Conservation (phyloP, 2,329 filamentous ascomycete genomes). For the Scedosporium boydii region DNA sequence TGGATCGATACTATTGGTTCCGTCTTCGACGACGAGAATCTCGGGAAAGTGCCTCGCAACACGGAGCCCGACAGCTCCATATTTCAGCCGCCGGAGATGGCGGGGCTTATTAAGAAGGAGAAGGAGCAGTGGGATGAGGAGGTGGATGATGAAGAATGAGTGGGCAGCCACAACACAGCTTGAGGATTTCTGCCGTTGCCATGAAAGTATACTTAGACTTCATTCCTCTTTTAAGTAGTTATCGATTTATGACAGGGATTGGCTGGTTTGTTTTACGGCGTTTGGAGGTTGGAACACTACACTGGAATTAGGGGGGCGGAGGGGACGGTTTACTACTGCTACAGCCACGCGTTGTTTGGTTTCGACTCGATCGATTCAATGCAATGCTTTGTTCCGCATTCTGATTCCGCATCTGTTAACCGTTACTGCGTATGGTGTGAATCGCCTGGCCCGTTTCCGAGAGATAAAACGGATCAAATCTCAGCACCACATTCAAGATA, state of each 20-base stretch:
- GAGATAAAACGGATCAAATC: no score
- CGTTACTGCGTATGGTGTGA: no score
- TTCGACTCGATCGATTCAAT: no score
- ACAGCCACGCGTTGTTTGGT: no score
- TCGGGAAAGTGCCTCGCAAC: slow-evolving; percentile 59
- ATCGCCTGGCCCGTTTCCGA: no score
- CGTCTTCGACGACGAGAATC: slow-evolving; percentile 76
- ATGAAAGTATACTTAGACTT: background rate
- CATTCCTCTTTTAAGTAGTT: background rate
- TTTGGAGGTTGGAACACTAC: background rate
- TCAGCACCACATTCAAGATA: no score
- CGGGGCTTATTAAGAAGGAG: slow-evolving; percentile 62
- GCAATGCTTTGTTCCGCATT: no score
- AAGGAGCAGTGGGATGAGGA: slow-evolving; percentile 76
- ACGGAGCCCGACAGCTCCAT: slow-evolving; percentile 58
- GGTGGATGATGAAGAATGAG: slow-evolving; percentile 52
- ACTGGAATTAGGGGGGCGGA: background rate
- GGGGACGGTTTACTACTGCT: no score
- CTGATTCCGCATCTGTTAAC: no score
- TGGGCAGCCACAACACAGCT: background rate
- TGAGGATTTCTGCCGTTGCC: background rate
- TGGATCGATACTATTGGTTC: slow-evolving; percentile 90
- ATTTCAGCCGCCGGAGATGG: slow-evolving; percentile 67
- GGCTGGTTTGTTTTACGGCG: background rate
- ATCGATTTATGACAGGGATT: background rate